Evolutionary conservation across 768 basidiomycete genomes (phyloP), one percentile per base, ranked within the genome.

Genomic region (Dendrothele bispora): DNA sequence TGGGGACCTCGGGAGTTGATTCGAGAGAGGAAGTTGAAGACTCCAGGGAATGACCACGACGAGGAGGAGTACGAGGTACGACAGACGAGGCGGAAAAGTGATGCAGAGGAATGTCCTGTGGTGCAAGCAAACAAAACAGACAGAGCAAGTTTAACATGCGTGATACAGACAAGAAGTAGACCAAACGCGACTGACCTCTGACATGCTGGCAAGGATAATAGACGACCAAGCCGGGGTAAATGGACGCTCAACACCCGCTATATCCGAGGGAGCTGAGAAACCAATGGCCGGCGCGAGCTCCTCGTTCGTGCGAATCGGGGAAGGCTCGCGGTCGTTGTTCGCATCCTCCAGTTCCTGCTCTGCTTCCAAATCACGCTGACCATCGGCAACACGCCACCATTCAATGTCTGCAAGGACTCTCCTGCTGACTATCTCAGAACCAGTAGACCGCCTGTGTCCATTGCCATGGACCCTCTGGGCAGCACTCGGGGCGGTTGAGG

Each of bases 381-480:
- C 83, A 51, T 83, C 86, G 53, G 78, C 70, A 55, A 91, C 88
- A 58, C 74, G 79, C 88, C 88, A 91, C 88, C 89, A 91, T 64
- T 90, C 88, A 60, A 91, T 85, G 71, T 91, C 89, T 27, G 86
- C 88, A 51, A 91, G 76, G 56, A 91, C 86, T 56, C 87, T 77
- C 61, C 89, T 77, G 54, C 65, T 72, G 55, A 62, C 65, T 28
- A 78, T 79, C 60, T 86, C 83, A 56, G 87, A 86, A 51, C 80
- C 84, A 18, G 83, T 82, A 11, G 85, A 78, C 50, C 88, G 82
- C 60, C 85, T 78, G 48, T 78, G 67, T 34, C 79, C 68, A 48
- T 73, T 67, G 39, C 46, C 52, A 41, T 34, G 43, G 45, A 28
- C 56, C 49, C 65, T 56, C 32, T 52, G 54, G 39, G 49, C 52